Conservation (phyloP, 495 filamentous ascomycete species). For the Daldinia decipiens region DNA sequence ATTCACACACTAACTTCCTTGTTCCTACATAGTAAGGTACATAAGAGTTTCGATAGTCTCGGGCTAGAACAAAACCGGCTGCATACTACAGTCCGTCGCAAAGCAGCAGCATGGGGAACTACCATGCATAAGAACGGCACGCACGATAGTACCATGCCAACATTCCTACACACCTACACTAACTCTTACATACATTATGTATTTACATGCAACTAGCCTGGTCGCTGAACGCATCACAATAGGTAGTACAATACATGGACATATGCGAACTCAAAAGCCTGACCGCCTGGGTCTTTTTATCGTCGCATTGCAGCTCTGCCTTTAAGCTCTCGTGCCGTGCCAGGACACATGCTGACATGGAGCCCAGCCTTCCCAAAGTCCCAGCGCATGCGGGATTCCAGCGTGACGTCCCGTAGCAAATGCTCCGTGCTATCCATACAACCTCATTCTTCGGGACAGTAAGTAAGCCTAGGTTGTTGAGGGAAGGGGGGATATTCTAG, state of each 20-base stretch:
- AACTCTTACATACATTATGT: not conserved
- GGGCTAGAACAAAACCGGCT: constrained; percentile 25
- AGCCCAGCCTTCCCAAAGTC: constrained; percentile 6
- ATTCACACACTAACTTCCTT: constrained; percentile 2
- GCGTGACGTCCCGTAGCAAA: constrained; percentile 28
- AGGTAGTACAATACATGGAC: constrained; percentile 20
- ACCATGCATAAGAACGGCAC: constrained; percentile 38
- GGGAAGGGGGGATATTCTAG: constrained; percentile 4
- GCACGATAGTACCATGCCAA: constrained; percentile 30
- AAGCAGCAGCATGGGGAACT: constrained; percentile 32
- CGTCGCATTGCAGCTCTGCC: constrained; percentile 38
- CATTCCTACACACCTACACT: not conserved
- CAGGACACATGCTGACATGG: constrained; percentile 33
- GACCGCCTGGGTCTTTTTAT: constrained; percentile 35
- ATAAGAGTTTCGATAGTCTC: constrained; percentile 33
- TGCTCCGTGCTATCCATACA: constrained; percentile 28
- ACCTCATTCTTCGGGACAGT: not conserved
- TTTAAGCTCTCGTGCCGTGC: constrained; percentile 39
- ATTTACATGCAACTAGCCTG: not conserved
- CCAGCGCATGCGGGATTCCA: constrained; percentile 33
- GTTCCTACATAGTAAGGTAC: constrained; percentile 10
- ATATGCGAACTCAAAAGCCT: constrained; percentile 11
- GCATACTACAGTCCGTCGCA: constrained; percentile 18
- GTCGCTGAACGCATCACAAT: not conserved
- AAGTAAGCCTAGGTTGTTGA: not conserved